Conservation (phyloP, 2,329 filamentous ascomycete genomes). For the Trichoderma breve region DNA sequence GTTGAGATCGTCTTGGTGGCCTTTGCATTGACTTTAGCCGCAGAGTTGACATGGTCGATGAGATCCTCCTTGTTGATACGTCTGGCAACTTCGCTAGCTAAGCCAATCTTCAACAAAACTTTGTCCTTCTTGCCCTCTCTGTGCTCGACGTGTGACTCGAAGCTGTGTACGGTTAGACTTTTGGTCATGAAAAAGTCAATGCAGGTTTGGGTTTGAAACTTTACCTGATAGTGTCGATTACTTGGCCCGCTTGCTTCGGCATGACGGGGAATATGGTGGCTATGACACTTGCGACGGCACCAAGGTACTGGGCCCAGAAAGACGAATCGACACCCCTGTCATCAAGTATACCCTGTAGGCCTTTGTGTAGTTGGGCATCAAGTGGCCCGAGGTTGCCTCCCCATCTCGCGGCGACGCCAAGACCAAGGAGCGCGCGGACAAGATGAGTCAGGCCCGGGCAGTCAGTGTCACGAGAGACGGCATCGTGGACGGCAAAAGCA, state of each 20-base stretch:
- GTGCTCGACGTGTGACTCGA: conserved; percentile 29
- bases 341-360: conserved; percentile 43
- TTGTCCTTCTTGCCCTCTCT: conserved; percentile 37
- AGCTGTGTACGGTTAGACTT: conserved; percentile 26
- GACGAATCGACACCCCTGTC: conserved; percentile 38
- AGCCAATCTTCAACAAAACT: conserved; percentile 37
- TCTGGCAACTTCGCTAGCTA: conserved; percentile 31
- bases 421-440: conserved; percentile 66
- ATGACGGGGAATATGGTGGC: conserved; percentile 42
- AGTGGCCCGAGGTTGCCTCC: conserved; percentile 56
- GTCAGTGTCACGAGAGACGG: conserved; percentile 65
- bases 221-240: conserved; percentile 42
- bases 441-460: conserved; percentile 73
- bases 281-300: conserved; percentile 46
- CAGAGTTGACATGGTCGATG: conserved; percentile 33
- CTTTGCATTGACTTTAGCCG: conserved; percentile 35
- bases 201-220: neutral
- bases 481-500: conserved; percentile 68
- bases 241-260: conserved; percentile 37
- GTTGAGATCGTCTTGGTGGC: conserved; percentile 35
- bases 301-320: conserved; percentile 56
- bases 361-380: conserved; percentile 44
- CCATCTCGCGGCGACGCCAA: conserved; percentile 73
- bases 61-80: conserved; percentile 37
- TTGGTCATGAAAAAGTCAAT: neutral